A percentile compares a stretch with the other conserved stretches of the same genome.
Evolutionary conservation across 2,329 filamentous ascomycete species (phyloP).

Genomic region (Fusarium clavum): DNA sequence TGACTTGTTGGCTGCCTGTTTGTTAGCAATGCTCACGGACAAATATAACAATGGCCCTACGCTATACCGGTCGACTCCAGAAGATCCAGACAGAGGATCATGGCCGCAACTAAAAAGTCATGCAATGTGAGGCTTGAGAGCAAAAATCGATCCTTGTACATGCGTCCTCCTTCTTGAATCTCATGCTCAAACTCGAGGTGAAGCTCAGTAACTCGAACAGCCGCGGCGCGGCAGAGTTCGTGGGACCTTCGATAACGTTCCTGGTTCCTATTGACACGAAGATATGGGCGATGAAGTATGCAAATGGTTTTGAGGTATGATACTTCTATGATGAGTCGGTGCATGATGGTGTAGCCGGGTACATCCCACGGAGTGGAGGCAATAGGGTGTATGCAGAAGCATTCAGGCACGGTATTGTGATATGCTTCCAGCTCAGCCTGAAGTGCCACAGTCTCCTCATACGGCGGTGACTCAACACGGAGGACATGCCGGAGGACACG

Average conservation of each 20-base stretch:
- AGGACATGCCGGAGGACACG: constrained; percentile 57
- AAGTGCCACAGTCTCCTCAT: constrained; percentile 51
- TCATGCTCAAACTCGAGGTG: constrained; percentile 61
- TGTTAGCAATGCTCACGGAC: background rate
- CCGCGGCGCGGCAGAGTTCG: constrained; percentile 56
- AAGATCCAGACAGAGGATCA: constrained; percentile 67
- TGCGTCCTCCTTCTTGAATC: constrained; percentile 60
- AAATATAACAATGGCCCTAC: constrained; percentile 41
- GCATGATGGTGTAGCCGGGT: constrained; percentile 59
- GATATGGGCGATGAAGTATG: constrained; percentile 62
- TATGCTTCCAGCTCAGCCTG: constrained; percentile 56
- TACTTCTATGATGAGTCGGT: constrained; percentile 61
- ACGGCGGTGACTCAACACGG: constrained; percentile 52
- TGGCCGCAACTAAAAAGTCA: constrained; percentile 69
- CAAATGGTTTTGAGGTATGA: constrained; percentile 62
- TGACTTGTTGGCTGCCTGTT: constrained; percentile 47
- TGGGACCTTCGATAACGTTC: constrained; percentile 54
- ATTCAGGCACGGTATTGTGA: constrained; percentile 52
- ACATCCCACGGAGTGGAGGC: constrained; percentile 57
- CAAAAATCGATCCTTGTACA: constrained; percentile 66
- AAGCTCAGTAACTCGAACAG: constrained; percentile 58
- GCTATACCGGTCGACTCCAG: constrained; percentile 54
- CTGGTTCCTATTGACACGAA: constrained; percentile 55
- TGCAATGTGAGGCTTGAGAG: constrained; percentile 64
- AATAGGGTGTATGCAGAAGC: constrained; percentile 57